A percentile compares a stretch with the other conserved stretches of the same genome.
phyloP scores from a whole-genome alignment of 306 rosid genomes.

The Begonia loranthoides region DNA sequence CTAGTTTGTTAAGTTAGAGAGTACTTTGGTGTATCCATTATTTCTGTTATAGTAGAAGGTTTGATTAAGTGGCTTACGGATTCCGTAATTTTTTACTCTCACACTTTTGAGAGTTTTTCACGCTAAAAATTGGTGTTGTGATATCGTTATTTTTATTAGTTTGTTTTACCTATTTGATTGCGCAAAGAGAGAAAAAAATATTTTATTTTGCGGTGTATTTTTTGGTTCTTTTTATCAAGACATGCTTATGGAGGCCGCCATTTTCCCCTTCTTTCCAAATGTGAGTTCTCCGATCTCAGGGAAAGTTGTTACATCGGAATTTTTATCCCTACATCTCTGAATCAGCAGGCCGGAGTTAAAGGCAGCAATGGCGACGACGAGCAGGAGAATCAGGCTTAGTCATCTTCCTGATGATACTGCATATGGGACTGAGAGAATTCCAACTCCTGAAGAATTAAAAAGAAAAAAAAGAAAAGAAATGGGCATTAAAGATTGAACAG shows the following conservation, averaged over 20 bases:
- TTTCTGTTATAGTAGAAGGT: too few species aligned
- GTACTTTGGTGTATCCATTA: too few species aligned
- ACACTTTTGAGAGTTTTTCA: too few species aligned
- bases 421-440: constrained; percentile 67
- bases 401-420: constrained; percentile 82
- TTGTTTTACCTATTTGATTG: too few species aligned
- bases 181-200: too few species aligned
- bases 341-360: constrained; percentile 57
- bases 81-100: too few species aligned
- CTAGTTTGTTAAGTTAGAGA: too few species aligned
- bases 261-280: constrained; percentile 51
- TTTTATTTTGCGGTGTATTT: too few species aligned
- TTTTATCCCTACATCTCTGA: constrained; percentile 56
- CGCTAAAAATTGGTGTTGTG: too few species aligned
- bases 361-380: constrained; percentile 27
- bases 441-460: constrained; percentile 41
- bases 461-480: not conserved
- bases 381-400: constrained; percentile 49
- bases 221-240: too few species aligned
- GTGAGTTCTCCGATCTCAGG: constrained; percentile 72
- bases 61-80: too few species aligned
- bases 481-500: not conserved
- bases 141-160: too few species aligned
- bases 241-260: constrained; percentile 36
- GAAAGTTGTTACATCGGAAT: constrained; percentile 39